Evolutionary conservation across 305 asterid species (phyloP).

Genomic region (Fraxinus floribunda): DNA sequence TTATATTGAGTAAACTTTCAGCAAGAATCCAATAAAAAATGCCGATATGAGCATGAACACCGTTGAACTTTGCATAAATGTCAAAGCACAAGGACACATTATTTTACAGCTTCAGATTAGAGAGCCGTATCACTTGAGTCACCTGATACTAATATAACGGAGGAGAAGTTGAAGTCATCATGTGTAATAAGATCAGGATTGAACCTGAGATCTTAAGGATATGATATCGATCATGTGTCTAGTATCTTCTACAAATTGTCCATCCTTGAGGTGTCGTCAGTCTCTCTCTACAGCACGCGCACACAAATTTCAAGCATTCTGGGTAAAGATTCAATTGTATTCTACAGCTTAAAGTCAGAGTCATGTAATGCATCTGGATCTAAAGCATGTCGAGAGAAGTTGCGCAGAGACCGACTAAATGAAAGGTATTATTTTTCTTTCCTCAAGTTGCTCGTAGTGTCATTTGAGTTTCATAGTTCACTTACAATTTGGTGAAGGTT

Average conservation of each 20-base stretch:
- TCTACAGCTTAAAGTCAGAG: constrained; percentile 25
- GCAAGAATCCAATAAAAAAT: background rate
- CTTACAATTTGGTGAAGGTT: constrained; percentile 26
- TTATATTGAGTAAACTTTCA: background rate
- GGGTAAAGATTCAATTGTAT: background rate
- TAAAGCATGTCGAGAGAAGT: constrained; percentile 32
- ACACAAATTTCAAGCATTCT: background rate
- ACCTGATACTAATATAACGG: background rate
- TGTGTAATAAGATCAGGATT: background rate
- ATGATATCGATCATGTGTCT: background rate
- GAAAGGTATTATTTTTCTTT: constrained; percentile 32
- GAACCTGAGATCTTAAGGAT: background rate
- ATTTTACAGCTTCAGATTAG: background rate
- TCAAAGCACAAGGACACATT: background rate
- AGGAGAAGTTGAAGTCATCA: background rate
- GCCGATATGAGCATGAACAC: background rate
- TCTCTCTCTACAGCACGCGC: background rate
- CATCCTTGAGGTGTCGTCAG: background rate
- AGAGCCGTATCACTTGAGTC: background rate
- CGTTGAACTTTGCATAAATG: background rate
- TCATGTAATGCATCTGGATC: constrained; percentile 15
- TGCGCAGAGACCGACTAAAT: constrained; percentile 30
- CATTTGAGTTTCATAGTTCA: background rate
- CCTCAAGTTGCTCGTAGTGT: background rate
- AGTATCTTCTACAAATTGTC: background rate